These are phyloP conservation scores for Orbilia ellipsospora DNA, from an alignment of 2,329 filamentous ascomycete genomes.

Conservation along the genomic window DNA sequence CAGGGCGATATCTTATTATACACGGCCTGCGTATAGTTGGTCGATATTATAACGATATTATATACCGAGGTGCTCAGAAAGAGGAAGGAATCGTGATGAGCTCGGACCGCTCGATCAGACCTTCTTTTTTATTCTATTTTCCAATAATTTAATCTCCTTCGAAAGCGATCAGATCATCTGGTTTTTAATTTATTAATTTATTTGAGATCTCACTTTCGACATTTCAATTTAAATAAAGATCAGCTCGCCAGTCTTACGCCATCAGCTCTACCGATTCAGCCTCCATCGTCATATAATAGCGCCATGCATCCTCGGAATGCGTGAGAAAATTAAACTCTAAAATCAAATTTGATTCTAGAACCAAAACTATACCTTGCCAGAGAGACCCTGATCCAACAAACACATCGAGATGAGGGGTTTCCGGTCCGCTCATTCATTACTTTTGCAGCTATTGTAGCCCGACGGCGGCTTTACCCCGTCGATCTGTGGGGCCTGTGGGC, in stretches of 20 bases:
- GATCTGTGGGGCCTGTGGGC: conserved; percentile 12
- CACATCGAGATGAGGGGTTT: too few species aligned
- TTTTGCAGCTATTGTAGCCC: too few species aligned
- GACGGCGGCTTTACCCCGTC: conserved; percentile 12
- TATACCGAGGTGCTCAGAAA: not conserved
- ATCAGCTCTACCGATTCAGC: conserved; percentile 1
- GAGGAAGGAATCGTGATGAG: not conserved
- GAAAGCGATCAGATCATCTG: conserved; percentile 6
- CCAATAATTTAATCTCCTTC: not conserved
- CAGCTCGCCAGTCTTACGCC: conserved; percentile 19
- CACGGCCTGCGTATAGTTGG: too few species aligned
- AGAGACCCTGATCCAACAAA: too few species aligned
- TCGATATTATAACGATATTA: too few species aligned
- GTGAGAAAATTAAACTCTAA: conserved; percentile 17
- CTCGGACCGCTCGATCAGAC: not conserved
- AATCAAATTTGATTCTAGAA: conserved; percentile 18
- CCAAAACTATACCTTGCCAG: too few species aligned
- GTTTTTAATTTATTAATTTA: not conserved
- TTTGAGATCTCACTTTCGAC: not conserved
- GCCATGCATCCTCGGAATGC: conserved; percentile 4
- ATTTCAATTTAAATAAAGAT: too few species aligned
- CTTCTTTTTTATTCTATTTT: not conserved
- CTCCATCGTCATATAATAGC: conserved; percentile 35
- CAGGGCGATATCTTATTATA: too few species aligned
- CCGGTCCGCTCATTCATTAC: too few species aligned